A percentile compares a stretch with the other conserved stretches of the same genome.
phyloP scores from a whole-genome alignment of 345 rosid species.

The Hevea brasiliensis region DNA sequence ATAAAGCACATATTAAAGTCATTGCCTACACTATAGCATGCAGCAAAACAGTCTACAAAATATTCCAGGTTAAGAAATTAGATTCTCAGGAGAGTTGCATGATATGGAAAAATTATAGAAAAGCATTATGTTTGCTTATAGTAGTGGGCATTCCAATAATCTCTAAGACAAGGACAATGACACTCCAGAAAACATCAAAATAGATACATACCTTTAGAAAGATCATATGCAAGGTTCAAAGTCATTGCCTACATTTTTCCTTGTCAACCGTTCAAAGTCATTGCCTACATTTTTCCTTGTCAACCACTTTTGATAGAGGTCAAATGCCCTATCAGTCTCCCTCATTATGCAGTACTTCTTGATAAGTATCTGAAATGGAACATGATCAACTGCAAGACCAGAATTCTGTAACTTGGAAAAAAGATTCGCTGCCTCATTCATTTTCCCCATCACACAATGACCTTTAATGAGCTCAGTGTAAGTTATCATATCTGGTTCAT shows the following conservation, averaged over 20 bases:
- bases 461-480: slow-evolving; percentile 65
- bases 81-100: neutral
- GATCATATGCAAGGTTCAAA: neutral
- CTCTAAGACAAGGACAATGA: neutral
- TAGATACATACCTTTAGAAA: slow-evolving; percentile 10
- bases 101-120: neutral
- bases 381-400: slow-evolving; percentile 51
- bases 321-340: slow-evolving; percentile 38
- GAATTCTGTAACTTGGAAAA: slow-evolving; percentile 38
- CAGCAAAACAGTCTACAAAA: neutral
- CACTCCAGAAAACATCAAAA: neutral
- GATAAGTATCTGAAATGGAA: slow-evolving; percentile 55
- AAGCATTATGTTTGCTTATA: neutral
- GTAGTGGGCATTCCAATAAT: neutral
- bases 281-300: slow-evolving; percentile 3
- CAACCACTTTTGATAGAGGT: slow-evolving; percentile 50
- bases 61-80: neutral
- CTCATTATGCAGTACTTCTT: slow-evolving; percentile 46
- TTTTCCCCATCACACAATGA: slow-evolving; percentile 45
- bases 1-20: neutral
- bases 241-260: no score
- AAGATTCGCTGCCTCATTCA: slow-evolving; percentile 47
- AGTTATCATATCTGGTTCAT: slow-evolving; percentile 59
- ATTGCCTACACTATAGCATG: neutral
- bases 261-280: neutral